A percentile compares a stretch with the other conserved stretches of the same genome.
These are phyloP conservation scores for Lithohypha guttulata DNA, from an alignment of 2,329 filamentous ascomycete species.

Conservation along the genomic window DNA sequence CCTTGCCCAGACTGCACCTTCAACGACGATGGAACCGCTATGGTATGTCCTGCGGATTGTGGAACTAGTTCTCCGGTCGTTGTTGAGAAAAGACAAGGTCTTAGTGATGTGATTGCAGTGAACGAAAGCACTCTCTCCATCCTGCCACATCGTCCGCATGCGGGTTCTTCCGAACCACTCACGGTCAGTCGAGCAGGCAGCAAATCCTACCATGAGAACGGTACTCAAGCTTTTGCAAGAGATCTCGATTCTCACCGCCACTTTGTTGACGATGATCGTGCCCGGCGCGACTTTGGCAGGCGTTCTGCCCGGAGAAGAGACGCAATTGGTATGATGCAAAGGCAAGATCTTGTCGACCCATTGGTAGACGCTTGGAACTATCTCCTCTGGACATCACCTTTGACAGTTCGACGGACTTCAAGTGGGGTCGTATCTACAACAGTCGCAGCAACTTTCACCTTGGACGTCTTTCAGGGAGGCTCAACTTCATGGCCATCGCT, in stretches of 20 bases:
- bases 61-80: neutral
- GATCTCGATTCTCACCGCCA: too few species aligned
- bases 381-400: neutral
- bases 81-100: neutral
- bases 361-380: neutral
- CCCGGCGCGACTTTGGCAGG: too few species aligned
- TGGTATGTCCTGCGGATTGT: neutral
- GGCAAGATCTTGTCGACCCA: too few species aligned
- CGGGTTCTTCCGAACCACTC: neutral
- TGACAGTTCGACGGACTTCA: neutral
- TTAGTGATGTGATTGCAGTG: too few species aligned
- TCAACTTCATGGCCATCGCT: neutral
- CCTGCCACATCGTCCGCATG: too few species aligned
- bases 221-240: too few species aligned
- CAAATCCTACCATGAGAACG: too few species aligned
- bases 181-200: neutral
- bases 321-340: too few species aligned
- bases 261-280: too few species aligned
- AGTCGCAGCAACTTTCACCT: neutral
- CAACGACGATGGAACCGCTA: neutral
- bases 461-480: neutral
- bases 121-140: too few species aligned
- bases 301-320: too few species aligned
- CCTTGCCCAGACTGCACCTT: neutral
- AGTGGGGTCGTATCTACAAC: neutral